Conservation (phyloP, 139 green algal species). For the Chlamydomonas sp. region DNA sequence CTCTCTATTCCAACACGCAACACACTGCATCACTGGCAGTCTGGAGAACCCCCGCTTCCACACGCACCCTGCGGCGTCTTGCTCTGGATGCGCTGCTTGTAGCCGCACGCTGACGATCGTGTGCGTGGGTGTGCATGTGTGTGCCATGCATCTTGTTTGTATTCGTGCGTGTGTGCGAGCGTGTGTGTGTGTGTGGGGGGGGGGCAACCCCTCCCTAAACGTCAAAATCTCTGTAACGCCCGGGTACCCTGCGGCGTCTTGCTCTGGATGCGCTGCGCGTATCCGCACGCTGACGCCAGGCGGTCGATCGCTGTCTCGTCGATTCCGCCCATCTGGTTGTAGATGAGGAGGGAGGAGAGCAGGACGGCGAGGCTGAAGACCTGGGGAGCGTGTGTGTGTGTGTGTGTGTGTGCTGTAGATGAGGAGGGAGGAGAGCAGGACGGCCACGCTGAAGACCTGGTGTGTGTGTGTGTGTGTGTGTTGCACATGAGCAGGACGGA, state of each 20-base stretch:
- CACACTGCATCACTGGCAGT: not conserved
- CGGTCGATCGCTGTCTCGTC: slow-evolving; percentile 82
- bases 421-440: no score
- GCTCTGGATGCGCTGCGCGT: slow-evolving; percentile 70
- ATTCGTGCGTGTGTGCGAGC: not conserved
- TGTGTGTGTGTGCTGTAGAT: no score
- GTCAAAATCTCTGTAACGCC: not conserved
- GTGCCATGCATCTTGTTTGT: not conserved
- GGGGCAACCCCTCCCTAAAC: not conserved
- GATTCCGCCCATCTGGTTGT: slow-evolving; percentile 77
- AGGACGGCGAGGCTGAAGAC: slow-evolving; percentile 91
- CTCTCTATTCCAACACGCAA: no score
- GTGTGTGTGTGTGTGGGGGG: no score
- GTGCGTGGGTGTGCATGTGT: no score
- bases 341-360: slow-evolving; percentile 80
- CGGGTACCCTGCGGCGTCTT: slow-evolving; percentile 10
- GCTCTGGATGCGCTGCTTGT: no score
- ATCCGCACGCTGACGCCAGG: slow-evolving; percentile 81
- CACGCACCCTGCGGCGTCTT: no score
- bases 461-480: no score
- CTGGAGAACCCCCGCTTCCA: not conserved
- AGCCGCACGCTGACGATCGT: no score
- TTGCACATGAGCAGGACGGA: no score
- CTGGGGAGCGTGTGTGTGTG: no score
- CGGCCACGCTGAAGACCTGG: no score